Evolutionary conservation across 2,329 filamentous ascomycete genomes (phyloP).

Genomic region (Cylindrodendrum hubeiense): DNA sequence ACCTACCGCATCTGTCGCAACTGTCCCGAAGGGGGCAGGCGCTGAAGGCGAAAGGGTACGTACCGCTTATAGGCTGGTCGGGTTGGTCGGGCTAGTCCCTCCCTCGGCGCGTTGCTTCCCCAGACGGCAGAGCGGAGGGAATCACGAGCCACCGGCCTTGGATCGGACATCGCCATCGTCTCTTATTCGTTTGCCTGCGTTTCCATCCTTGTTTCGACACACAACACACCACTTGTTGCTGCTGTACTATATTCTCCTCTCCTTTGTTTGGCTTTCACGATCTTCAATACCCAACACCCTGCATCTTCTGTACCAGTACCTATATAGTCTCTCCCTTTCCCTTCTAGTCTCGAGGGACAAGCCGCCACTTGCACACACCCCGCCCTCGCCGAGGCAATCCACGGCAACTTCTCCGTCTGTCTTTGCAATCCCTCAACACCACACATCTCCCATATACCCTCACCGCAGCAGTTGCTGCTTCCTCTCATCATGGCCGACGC

Average conservation of each 20-base stretch:
- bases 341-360: background rate
- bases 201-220: background rate
- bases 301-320: background rate
- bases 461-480: background rate
- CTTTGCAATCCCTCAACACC: conserved; percentile 2
- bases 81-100: no score
- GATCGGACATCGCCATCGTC: conserved; percentile 17
- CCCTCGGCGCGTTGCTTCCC: conserved; percentile 41
- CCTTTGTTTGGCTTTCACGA: background rate
- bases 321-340: background rate
- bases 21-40: background rate
- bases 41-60: conserved; percentile 22
- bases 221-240: background rate
- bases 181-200: conserved; percentile 19
- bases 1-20: conserved; percentile 31
- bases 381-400: background rate
- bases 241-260: background rate
- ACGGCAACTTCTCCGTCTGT: background rate
- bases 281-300: background rate
- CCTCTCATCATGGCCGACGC: conserved; percentile 52
- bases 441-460: background rate
- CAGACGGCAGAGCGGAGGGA: conserved; percentile 38
- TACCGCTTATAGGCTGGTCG: conserved; percentile 29
- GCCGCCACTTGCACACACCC: background rate
- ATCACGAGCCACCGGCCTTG: conserved; percentile 41